These are phyloP conservation scores for Nannizziopsis barbatae DNA, from an alignment of 2,329 filamentous ascomycete species.

Conservation along the genomic window DNA sequence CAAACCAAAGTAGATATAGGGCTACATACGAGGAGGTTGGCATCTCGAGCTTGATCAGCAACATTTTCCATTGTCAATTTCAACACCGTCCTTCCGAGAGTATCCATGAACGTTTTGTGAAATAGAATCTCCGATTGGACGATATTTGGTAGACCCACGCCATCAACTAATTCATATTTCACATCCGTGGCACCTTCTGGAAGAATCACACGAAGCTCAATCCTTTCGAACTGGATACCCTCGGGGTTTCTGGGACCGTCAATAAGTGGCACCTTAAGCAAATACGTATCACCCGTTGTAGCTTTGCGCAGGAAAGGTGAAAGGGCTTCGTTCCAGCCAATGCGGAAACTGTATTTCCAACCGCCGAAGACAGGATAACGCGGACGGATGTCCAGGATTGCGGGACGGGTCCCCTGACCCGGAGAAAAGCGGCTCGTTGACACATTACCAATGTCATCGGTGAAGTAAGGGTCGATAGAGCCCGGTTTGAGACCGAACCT, in stretches of 20 bases:
- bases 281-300: constrained; percentile 55
- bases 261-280: constrained; percentile 83
- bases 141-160: constrained; percentile 51
- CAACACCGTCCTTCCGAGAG: constrained; percentile 71
- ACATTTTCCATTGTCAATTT: constrained; percentile 73
- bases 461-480: constrained; percentile 82
- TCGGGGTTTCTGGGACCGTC: constrained; percentile 81
- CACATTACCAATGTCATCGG: constrained; percentile 91
- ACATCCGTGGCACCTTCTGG: constrained; percentile 70
- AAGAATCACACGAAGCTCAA: constrained; percentile 70
- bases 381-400: constrained; percentile 80
- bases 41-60: constrained; percentile 78
- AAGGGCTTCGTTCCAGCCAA: constrained; percentile 88
- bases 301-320: constrained; percentile 59
- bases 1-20: background rate
- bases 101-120: constrained; percentile 91
- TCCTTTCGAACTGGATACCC: constrained; percentile 72
- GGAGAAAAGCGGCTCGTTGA: constrained; percentile 79
- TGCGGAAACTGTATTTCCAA: constrained; percentile 95
- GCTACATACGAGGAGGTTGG: constrained; percentile 55
- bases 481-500: constrained; percentile 68
- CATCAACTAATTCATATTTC: constrained; percentile 60
- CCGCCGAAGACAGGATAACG: constrained; percentile 93
- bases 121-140: constrained; percentile 49
- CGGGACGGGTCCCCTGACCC: constrained; percentile 50